Base-by-base conservation (phyloP, 345 rosid genomes). In the Euphorbia pulcherrima region DNA sequence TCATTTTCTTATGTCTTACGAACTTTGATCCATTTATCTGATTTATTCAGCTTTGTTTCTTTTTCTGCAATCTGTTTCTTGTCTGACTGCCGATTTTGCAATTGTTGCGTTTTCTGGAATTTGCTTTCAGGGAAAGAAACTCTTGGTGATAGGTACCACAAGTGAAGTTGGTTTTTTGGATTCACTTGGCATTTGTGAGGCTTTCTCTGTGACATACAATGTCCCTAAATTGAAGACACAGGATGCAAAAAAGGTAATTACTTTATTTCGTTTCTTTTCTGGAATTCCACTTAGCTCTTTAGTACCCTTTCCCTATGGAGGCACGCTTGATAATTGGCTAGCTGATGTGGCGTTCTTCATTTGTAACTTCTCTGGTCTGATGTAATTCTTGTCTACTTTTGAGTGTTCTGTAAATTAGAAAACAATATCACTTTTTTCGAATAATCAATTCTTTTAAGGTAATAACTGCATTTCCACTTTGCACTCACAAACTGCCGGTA, bases 61-160 rank as follows among this genome's bases (percentile, higher is more conserved):
- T 24, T 3, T 40, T 39, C 24, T 12, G 13, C 24, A 5, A 21
- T 23, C 2, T 48, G 39, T 44, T 33, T 48, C 62, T 70, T 52
- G 18, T 26, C 24, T 35, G 29, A 9, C 29, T 10, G 14, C 16
- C 35, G 23, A 46, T n/a, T 54, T 26, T 39, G 60, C 61, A 58
- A 10, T 37, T 24, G 23, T 47, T 64, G 33, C 55, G 35, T 13
- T 59, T 66, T 55, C 4, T 72, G 46, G 64, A 48, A 52, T 68
- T 65, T 71, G 2, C 71, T 60, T 56, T 77, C 83, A 94, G 95
- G 97, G 96, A 35, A 94, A 88, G 68, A 93, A 89, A 47, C 96
- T 94, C 78, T 74, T 94, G 28, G 97, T 94, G 72, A 75, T 93
- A 11, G 97, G 98, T 61, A 93, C 98, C 67, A 90, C 98, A 21